These are phyloP conservation scores for Acorus calamus DNA, from an alignment of 106 monocot species.

Conservation along the genomic window DNA sequence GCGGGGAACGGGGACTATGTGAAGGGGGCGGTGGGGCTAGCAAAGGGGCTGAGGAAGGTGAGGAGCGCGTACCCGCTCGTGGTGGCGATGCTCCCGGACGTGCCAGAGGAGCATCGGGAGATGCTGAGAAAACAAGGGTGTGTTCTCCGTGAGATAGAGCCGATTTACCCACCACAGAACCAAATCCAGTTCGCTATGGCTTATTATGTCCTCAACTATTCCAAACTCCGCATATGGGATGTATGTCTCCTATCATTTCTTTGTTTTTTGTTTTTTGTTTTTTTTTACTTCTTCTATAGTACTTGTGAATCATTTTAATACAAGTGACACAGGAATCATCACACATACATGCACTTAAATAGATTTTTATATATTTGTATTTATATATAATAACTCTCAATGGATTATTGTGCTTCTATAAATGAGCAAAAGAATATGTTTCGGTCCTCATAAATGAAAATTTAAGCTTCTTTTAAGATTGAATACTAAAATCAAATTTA, in stretches of 20 bases:
- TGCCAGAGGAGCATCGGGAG: conserved; percentile 15
- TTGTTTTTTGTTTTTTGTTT: too few species aligned
- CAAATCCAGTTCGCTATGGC: conserved; percentile 28
- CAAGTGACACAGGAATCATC: too few species aligned
- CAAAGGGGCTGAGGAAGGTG: conserved; percentile 21
- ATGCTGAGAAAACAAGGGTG: conserved; percentile 16
- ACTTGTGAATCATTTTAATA: too few species aligned
- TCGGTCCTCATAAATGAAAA: too few species aligned
- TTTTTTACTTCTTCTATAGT: too few species aligned
- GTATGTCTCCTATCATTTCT: conserved; percentile 2
- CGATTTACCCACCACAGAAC: conserved; percentile 29
- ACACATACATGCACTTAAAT: too few species aligned
- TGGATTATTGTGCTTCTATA: too few species aligned
- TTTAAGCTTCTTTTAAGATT: too few species aligned
- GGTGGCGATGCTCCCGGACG: conserved; percentile 23
- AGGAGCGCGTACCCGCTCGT: conserved; percentile 17
- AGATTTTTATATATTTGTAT: too few species aligned
- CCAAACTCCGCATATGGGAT: conserved; percentile 27
- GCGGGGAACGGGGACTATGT: conserved; percentile 24
- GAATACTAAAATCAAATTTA: too few species aligned
- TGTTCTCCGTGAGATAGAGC: conserved; percentile 23
- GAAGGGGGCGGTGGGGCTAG: conserved; percentile 22
- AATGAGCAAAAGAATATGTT: too few species aligned
- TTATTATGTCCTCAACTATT: conserved; percentile 22
- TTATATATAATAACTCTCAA: too few species aligned